phyloP scores from a whole-genome alignment of 1,139 yeast genomes.

The Diutina pseudorugosa region DNA sequence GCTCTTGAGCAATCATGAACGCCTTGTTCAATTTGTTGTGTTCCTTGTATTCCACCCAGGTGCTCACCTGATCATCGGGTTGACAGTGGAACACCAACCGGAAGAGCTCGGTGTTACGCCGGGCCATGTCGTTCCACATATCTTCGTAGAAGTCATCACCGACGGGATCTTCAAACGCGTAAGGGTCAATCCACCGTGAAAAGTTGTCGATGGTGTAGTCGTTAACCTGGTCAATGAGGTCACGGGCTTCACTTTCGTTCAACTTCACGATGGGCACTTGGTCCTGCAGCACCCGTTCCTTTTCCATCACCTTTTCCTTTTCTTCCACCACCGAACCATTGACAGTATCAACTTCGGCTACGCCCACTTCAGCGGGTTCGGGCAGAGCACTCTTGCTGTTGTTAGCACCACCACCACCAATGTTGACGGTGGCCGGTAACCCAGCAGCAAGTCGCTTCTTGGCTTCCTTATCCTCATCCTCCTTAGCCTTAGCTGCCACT shows the following conservation, averaged over 20 bases:
- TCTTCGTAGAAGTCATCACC: constrained; percentile 71
- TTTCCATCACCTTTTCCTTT: not conserved
- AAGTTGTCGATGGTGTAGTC: constrained; percentile 16
- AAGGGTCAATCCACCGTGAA: constrained; percentile 66
- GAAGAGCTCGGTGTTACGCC: constrained; percentile 70
- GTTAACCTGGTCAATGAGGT: constrained; percentile 24
- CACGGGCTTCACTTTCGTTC: constrained; percentile 33
- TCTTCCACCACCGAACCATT: not conserved
- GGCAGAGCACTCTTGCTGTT: not conserved
- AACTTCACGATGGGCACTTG: constrained; percentile 34
- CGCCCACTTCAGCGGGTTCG: not conserved
- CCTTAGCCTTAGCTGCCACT: constrained; percentile 34
- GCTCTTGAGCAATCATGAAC: constrained; percentile 38
- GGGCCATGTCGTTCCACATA: constrained; percentile 78
- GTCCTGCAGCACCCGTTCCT: not conserved
- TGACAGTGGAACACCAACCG: constrained; percentile 85
- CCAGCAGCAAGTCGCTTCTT: constrained; percentile 25
- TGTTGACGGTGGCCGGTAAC: constrained; percentile 8
- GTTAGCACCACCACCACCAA: not conserved
- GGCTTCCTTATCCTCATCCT: constrained; percentile 19
- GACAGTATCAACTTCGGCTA: constrained; percentile 5
- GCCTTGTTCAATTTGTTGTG: constrained; percentile 46
- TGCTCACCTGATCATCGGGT: constrained; percentile 79
- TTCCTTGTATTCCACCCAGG: constrained; percentile 84
- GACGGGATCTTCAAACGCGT: constrained; percentile 77